Conservation (phyloP, 805 yeast species). For the Debaryomyces maramus region DNA sequence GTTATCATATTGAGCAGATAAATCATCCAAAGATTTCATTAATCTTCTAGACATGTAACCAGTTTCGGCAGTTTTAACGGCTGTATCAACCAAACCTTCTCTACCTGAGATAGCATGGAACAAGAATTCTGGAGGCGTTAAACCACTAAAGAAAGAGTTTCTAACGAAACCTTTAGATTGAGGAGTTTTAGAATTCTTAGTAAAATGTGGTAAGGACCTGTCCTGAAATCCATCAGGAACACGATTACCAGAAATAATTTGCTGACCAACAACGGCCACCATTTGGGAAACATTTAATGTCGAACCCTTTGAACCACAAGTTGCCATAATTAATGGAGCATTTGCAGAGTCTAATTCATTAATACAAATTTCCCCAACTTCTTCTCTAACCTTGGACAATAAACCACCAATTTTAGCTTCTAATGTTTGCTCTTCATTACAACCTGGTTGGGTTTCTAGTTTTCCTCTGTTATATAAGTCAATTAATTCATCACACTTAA, state of each 20-base stretch:
- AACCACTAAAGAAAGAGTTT: constrained; percentile 93
- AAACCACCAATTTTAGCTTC: constrained; percentile 98
- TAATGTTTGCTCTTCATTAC: constrained; percentile 96
- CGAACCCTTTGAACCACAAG: constrained; percentile 99
- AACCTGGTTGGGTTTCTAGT: constrained; percentile 97
- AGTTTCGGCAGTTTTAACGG: constrained; percentile 98
- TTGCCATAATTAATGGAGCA: constrained; percentile 98
- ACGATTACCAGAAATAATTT: constrained; percentile 96
- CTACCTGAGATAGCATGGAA: constrained; percentile 99
- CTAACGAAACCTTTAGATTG: constrained; percentile 98
- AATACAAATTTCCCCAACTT: constrained; percentile 97
- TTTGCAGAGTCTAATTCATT: constrained; percentile 83
- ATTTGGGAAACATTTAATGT: constrained; percentile 97
- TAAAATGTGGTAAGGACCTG: constrained; percentile 95
- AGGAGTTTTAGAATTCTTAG: constrained; percentile 93
- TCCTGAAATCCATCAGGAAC: constrained; percentile 99
- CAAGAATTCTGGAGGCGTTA: constrained; percentile 97
- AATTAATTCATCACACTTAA: constrained; percentile 89
- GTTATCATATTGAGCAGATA: constrained; percentile 88
- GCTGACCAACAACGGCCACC: constrained; percentile 99
- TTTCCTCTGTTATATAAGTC: constrained; percentile 75
- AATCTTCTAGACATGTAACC: constrained; percentile 98
- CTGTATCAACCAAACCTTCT: constrained; percentile 99
- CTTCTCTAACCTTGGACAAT: constrained; percentile 95
- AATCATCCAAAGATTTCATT: constrained; percentile 96